Evolutionary conservation across 106 monocot genomes (phyloP), one percentile per base, ranked within the genome.

Genomic region (Acanthochlamys bracteata): DNA sequence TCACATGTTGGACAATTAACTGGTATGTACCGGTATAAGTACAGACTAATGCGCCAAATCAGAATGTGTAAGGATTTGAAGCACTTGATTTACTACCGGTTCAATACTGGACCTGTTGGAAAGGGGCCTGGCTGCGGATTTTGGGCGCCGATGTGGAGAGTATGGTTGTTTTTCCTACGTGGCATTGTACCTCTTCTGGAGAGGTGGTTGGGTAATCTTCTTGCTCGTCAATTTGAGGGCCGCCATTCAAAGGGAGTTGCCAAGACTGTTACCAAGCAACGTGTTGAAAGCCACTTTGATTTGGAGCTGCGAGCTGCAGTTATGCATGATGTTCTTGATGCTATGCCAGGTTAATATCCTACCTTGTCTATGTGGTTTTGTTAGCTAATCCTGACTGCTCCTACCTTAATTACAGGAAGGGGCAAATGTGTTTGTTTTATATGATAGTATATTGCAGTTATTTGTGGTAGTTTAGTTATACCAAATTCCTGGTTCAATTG

Each of bases 141-240:
- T 69, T 98, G 96, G 96, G 96, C 96, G 11, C 92, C 92, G 16
- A 99, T 99, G 98, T 99, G 98, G 98, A 88, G 98, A 61, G 98
- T 99, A 7, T 99, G 98, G 98, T 54, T 99, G 33, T 99, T 99
- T 71, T 99, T 99, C 53, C 83, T 99, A 39, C 92, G 98, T 63
- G 98, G 98, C 16, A 99, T 99, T 77, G 98, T 99, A 7, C 98
- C 98, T 20, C 77, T 99, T 65, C 69, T 99, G 4, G 98, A 99
- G 61, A 88, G 98, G 59, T 99, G 98, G 98, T 69, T 99, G 19
- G 98, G 98, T 55, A 99, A 99, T 78, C 69, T 99, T 14, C 77
- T 99, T 56, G 98, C 98, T 12, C 82, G 98, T 0, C 98, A 99
- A 64, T 99, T 99, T 83, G 98, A 99, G 69, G 98, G 98, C 10